Conservation (phyloP, 176 grass and related monocot species). For the Raddia distichophylla region DNA sequence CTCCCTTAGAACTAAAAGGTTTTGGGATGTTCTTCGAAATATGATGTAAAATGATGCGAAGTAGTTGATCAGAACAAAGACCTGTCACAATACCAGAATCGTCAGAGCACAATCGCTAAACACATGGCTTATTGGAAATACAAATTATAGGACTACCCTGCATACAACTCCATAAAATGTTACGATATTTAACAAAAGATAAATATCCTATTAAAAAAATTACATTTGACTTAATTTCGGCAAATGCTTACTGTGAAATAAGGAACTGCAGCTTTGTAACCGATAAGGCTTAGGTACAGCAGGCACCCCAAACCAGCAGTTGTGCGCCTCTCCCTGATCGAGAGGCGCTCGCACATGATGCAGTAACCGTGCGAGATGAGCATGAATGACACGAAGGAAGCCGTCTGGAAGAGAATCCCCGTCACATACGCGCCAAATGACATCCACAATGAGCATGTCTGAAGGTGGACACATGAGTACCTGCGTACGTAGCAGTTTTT, state of each 20-base stretch:
- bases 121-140: not conserved
- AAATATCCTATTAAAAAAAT: not conserved
- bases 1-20: slow-evolving; percentile 71
- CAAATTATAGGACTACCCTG: not conserved
- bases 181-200: not conserved
- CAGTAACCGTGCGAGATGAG: slow-evolving; percentile 96
- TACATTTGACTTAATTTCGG: not conserved
- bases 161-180: not conserved
- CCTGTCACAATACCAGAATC: slow-evolving; percentile 39
- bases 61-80: slow-evolving; percentile 74
- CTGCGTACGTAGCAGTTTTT: slow-evolving; percentile 30
- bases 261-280: slow-evolving; percentile 84
- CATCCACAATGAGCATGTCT: slow-evolving; percentile 95
- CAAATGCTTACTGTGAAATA: slow-evolving; percentile 70
- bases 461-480: slow-evolving; percentile 90
- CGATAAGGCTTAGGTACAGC: slow-evolving; percentile 89
- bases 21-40: slow-evolving; percentile 74
- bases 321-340: slow-evolving; percentile 68
- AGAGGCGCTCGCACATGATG: slow-evolving; percentile 88
- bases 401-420: slow-evolving; percentile 95
- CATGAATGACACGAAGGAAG: slow-evolving; percentile 87
- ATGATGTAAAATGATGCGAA: slow-evolving; percentile 79
- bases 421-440: slow-evolving; percentile 96
- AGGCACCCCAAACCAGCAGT: slow-evolving; percentile 70
- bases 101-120: not conserved